A percentile compares a stretch with the other conserved stretches of the same genome.
Conservation (phyloP, 495 filamentous ascomycete genomes). For the Penicilliopsis zonata region DNA sequence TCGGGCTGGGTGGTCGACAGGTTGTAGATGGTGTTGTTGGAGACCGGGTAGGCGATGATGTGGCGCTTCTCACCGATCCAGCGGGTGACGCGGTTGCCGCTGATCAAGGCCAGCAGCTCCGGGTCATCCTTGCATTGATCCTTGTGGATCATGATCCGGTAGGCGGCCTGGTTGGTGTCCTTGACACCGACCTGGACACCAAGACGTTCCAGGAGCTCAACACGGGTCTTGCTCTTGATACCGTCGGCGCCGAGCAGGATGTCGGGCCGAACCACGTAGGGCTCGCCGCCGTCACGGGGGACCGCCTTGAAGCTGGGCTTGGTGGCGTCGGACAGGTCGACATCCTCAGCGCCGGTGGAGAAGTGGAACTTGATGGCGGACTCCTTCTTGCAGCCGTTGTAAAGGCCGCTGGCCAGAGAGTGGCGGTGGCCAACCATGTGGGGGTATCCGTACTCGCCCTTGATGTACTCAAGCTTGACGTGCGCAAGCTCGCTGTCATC, state of each 20-base stretch:
- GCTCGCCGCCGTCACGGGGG: slow-evolving; percentile 37
- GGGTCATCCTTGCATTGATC: slow-evolving; percentile 54
- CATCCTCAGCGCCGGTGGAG: slow-evolving; percentile 37
- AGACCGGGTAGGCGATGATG: slow-evolving; percentile 75
- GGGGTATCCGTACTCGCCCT: slow-evolving; percentile 54
- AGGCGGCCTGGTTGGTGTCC: slow-evolving; percentile 71
- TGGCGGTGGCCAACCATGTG: slow-evolving; percentile 72
- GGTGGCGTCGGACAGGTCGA: slow-evolving; percentile 43
- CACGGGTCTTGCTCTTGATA: slow-evolving; percentile 54
- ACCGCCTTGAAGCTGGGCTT: slow-evolving; percentile 42
- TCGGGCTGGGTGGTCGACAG: slow-evolving; percentile 66
- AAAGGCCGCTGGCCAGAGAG: slow-evolving; percentile 57
- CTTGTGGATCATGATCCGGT: slow-evolving; percentile 69
- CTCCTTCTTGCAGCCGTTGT: slow-evolving; percentile 52
- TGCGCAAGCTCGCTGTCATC: slow-evolving; percentile 55
- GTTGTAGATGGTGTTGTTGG: slow-evolving; percentile 67
- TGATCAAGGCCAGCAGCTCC: slow-evolving; percentile 54
- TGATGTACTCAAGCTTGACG: slow-evolving; percentile 55
- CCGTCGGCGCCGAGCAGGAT: slow-evolving; percentile 63
- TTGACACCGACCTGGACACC: slow-evolving; percentile 44
- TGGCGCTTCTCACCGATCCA: slow-evolving; percentile 72
- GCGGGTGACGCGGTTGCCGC: slow-evolving; percentile 53
- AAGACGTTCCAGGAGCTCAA: slow-evolving; percentile 46
- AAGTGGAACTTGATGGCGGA: slow-evolving; percentile 59
- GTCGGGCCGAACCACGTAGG: slow-evolving; percentile 49